Conservation (phyloP, 352 stramenopile species). For the Albugo candida region DNA sequence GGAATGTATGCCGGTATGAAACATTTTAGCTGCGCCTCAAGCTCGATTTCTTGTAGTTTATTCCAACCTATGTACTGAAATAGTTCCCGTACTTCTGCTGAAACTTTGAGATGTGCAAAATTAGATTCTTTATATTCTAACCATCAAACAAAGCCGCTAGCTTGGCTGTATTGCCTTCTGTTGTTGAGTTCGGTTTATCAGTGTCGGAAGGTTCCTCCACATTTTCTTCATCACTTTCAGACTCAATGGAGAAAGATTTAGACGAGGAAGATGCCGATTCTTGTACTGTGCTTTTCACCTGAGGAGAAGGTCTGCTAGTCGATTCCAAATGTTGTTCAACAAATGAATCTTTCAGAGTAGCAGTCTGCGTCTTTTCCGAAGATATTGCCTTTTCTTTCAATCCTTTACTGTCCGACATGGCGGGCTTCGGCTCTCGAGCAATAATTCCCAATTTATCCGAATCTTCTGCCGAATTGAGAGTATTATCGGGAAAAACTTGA, state of each 20-base stretch:
- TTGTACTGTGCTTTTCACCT: neutral
- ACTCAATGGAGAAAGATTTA: conserved; percentile 47
- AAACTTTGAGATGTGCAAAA: conserved; percentile 77
- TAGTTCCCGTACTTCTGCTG: conserved; percentile 75
- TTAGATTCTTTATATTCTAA: conserved; percentile 76
- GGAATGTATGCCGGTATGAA: conserved; percentile 95
- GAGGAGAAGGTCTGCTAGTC: neutral
- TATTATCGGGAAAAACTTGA: conserved; percentile 34
- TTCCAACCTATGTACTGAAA: conserved; percentile 91
- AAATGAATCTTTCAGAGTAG: neutral
- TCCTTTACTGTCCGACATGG: neutral
- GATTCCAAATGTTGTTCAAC: no score
- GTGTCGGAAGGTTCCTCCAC: conserved; percentile 13
- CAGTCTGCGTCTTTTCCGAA: neutral
- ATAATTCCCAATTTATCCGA: neutral
- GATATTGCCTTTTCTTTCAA: conserved; percentile 1
- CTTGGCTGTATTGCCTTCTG: conserved; percentile 16
- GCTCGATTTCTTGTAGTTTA: conserved; percentile 88
- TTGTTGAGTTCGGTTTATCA: conserved; percentile 4
- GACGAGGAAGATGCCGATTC: conserved; percentile 6
- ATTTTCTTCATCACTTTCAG: conserved; percentile 33
- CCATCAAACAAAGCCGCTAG: conserved; percentile 44
- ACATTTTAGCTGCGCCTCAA: conserved; percentile 90
- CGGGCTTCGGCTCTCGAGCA: neutral
- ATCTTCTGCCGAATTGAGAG: conserved; percentile 17